phyloP scores from a whole-genome alignment of 2,329 filamentous ascomycete genomes.

The Xylaria digitata region DNA sequence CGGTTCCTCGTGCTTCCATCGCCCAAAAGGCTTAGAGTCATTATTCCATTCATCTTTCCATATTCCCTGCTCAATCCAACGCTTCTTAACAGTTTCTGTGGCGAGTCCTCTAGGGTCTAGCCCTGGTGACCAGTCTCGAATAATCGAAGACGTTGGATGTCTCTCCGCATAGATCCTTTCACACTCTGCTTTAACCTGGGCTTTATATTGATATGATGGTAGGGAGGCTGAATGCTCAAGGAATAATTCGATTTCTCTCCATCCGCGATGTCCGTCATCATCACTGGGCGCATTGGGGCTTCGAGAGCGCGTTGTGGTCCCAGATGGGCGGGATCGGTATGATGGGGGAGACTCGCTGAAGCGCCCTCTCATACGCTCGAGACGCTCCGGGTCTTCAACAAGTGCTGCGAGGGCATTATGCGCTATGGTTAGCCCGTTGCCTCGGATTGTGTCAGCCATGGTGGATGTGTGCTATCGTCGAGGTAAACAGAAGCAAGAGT shows the following conservation, averaged over 20 bases:
- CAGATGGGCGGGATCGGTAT: constrained; percentile 12
- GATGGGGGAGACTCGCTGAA: constrained; percentile 17
- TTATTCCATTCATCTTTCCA: constrained; percentile 37
- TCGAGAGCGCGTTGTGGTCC: constrained; percentile 3
- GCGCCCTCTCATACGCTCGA: constrained; percentile 22
- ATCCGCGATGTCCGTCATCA: neutral
- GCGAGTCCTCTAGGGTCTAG: neutral
- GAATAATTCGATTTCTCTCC: neutral
- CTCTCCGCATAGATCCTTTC: neutral
- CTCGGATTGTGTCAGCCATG: constrained; percentile 3
- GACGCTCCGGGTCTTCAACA: constrained; percentile 18
- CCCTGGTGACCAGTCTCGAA: neutral
- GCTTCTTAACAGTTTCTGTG: constrained; percentile 27
- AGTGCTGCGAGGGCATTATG: constrained; percentile 6
- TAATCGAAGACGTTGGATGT: neutral
- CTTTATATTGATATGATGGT: neutral
- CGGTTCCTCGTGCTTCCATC: constrained; percentile 37
- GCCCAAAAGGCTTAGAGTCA: neutral
- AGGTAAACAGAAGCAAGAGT: neutral
- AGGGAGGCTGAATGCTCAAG: neutral
- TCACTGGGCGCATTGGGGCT: neutral
- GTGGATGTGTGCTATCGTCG: neutral
- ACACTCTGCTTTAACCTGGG: constrained; percentile 14
- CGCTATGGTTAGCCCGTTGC: neutral
- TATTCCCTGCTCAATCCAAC: constrained; percentile 41